Evolutionary conservation across 768 basidiomycete genomes (phyloP).

Genomic region (Dioszegia aurantiaca): DNA sequence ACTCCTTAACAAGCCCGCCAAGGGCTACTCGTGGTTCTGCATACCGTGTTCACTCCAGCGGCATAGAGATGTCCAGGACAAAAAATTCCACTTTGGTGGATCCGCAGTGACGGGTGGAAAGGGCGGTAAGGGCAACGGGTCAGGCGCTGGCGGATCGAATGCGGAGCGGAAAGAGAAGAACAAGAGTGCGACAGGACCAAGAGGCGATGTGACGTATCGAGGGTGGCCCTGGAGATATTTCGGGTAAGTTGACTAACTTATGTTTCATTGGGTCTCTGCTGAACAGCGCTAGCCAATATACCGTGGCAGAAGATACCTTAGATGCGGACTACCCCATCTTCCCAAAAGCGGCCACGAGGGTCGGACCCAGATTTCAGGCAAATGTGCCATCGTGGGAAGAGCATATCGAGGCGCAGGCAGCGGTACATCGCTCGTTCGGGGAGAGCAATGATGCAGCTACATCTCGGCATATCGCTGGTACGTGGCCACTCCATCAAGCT

Average conservation of each 20-base stretch:
- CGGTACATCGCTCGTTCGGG: background rate
- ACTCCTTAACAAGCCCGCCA: conserved; percentile 80
- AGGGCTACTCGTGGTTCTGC: conserved; percentile 97
- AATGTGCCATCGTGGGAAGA: conserved; percentile 57
- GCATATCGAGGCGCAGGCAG: conserved; percentile 24
- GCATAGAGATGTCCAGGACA: conserved; percentile 56
- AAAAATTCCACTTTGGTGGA: conserved; percentile 31
- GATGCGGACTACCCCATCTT: conserved; percentile 97
- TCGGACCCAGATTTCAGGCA: conserved; percentile 82
- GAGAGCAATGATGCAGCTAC: conserved; percentile 34
- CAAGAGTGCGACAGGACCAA: conserved; percentile 56
- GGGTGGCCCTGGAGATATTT: conserved; percentile 78
- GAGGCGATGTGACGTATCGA: conserved; percentile 45
- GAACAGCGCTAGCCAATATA: conserved; percentile 67
- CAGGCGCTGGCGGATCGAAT: conserved; percentile 17
- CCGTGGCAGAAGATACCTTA: conserved; percentile 84
- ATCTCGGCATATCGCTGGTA: conserved; percentile 37
- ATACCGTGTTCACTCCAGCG: conserved; percentile 84
- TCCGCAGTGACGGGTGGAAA: conserved; percentile 18
- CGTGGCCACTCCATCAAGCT: background rate
- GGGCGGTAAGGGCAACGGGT: conserved; percentile 2
- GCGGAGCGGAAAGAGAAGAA: conserved; percentile 72
- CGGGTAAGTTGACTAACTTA: too few species aligned
- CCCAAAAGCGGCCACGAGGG: conserved; percentile 85
- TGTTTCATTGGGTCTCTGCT: background rate